Base-by-base conservation (phyloP, 441 rosid genomes). In the Macaranga tanarius region DNA sequence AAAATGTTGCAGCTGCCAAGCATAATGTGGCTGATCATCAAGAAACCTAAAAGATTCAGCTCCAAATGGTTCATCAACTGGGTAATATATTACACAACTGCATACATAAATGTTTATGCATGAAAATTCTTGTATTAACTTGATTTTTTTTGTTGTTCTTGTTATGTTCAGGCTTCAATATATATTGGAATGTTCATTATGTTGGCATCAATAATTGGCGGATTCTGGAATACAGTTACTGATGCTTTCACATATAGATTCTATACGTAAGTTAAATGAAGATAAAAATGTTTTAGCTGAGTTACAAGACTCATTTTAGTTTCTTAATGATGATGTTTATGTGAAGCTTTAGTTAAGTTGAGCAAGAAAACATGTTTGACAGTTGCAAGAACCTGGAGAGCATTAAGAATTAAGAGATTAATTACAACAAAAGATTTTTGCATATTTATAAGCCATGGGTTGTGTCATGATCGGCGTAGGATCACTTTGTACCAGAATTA, bases 171-270 rank as follows among this genome's bases (percentile, higher is more conserved):
- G 97, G 85, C 71, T 34, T 78, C 81, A 22, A 86, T 92, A 69
- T 58, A 83, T 52, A 34, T 89, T 58, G 97, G 99, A 73, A 70
- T 80, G 78, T 86, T 90, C 83, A 86, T 94, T 31, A 92, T 94
- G 97, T 13, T 84, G 76, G 97, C 94, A 40, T 94, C 97, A 12
- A 92, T 97, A 10, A 82, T 94, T 31, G 97, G 99, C 56, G 97
- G 97, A 45, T 80, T 94, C n/a, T 79, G 97, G 78, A 92, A 87
- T 84, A 94, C 90, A 61, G 64, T 94, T 10, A 55, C 84, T 0
- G 97, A 94, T 79, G 83, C 97, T 66, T 86, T 94, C 47, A 83
- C 95, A 6, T 94, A 90, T 70, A 85, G 80, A 48, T 94, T 92
- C 86, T 94, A 94, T 70, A 72, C 92, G 44, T 94, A 66, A 84